Base-by-base conservation (phyloP, 2,329 filamentous ascomycete species). In the Neopestalotiopsis clavispora region DNA sequence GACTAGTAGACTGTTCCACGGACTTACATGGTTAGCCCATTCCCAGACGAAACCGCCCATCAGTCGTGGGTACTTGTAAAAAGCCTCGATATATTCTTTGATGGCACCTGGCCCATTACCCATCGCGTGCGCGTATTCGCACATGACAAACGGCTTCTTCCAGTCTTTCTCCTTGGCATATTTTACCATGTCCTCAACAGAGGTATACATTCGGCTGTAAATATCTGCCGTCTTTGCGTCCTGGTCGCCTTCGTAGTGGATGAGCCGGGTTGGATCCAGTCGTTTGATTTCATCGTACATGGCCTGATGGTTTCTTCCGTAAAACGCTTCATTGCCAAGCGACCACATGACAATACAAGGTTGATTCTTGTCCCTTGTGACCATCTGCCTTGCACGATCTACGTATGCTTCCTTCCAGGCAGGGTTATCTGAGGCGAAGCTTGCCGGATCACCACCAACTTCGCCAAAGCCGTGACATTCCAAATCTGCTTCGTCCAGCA, bases 271-370 rank as follows among this genome's bases (percentile, higher is more conserved):
- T 1, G 80, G 75, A 69, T 92, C 91, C 13, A 86, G 82, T 0
- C 79, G 74, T 71, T 87, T 89, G 73, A 90, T 87, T 77, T 84
- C 89, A 4, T 90, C 82, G 69, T 90, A 90, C 91, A 93, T 94
- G 10, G 87, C 88, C 63, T 84, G 84, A 68, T 91, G 89, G 69
- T 93, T 93, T 1, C 81, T 80, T 0, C 91, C 91, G 69, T 92
- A 92, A 73, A 92, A 93, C 0, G 90, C 85, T 75, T 93, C 91
- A 68, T 93, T 94, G 0, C 91, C 91, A 0, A 94, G 81, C 20
- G 88, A 91, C 92, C 91, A 94, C 65, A 93, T 87, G 59, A 93
- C 87, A 3, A 94, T 81, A 5, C 84, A 91, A 0, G 90, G 81
- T 71, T 92, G 89, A 66, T 93, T 85, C 72, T 83, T 84, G 71